Conservation (phyloP, 768 basidiomycete species). For the Grammothele lineata region DNA sequence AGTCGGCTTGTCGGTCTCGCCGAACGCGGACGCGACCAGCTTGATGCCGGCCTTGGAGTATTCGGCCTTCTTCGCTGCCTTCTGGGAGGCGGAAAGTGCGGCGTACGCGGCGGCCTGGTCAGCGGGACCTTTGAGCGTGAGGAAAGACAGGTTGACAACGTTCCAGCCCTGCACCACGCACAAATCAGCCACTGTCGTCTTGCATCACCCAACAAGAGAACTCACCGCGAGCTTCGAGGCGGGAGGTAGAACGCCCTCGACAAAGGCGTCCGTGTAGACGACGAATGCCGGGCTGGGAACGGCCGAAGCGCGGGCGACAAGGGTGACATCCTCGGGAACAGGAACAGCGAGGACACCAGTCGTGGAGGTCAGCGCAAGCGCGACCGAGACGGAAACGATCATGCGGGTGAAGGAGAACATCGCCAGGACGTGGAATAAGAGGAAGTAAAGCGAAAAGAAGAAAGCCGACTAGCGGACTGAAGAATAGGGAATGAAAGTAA, state of each 20-base stretch:
- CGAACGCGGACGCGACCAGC: conserved; percentile 20
- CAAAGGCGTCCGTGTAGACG: conserved; percentile 2
- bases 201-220: no score
- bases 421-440: background rate
- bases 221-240: no score
- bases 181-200: no score
- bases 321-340: background rate
- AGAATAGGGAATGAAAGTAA: conserved; percentile 5
- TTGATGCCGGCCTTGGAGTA: conserved; percentile 21
- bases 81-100: conserved; percentile 2
- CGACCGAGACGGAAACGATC: conserved; percentile 9
- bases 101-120: conserved; percentile 9
- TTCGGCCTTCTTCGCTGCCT: conserved; percentile 16
- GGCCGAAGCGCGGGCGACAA: background rate
- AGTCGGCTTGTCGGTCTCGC: conserved; percentile 26
- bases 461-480: conserved; percentile 10
- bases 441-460: conserved; percentile 7
- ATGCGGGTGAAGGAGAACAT: conserved; percentile 12
- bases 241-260: no score
- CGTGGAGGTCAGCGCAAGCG: conserved; percentile 10
- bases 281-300: conserved; percentile 10
- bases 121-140: conserved; percentile 3
- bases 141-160: conserved; percentile 12
- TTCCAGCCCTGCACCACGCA: conserved; percentile 3
- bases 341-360: conserved; percentile 7